Base-by-base conservation (phyloP, 78 protist genomes). In the Dictyostelium capitatum region DNA sequence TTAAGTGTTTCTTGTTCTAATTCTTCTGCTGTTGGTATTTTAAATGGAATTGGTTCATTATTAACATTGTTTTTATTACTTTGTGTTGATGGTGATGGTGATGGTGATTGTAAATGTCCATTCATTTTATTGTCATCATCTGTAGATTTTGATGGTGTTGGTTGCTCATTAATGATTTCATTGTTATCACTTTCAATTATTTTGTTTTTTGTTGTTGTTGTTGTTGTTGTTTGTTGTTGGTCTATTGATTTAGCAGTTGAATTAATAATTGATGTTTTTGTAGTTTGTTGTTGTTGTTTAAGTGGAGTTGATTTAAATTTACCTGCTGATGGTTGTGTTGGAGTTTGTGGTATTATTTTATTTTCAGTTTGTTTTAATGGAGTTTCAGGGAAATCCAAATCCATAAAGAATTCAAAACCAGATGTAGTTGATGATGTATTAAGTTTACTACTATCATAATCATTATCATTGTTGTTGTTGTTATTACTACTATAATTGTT, bases 31-130 rank as follows among this genome's bases (percentile, higher is more conserved):
- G 7, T 14, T 53, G 17, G 7, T 4, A 62, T 62, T 62, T 30
- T 25, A 25, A 62, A 62, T 23, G 70, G 70, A 25, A 62, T 62
- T 62, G 70, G 70, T 62, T 62, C 28, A 62, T 56, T 56, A 56
- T 56, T 20, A 19, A 12, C 28, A 4, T 11, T 30, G 6, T 62
- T 62, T 37, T 37, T 37, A 37, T 37, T 37, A 37, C 43, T 37
- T 3, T 37, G n/a, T n/a, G n/a, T 37, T 37, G 43, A 2, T 37
- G 43, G 1, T 37, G 43, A 37, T 2, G 43, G 2, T 37, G 43
- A 37, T 37, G 43, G 43, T 37, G 43, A 37, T 37, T 37, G 43
- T 37, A 37, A 37, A 37, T 37, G 43, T 37, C 2, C 43, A 37
- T 37, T 37, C 43, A 3, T 37, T 37, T 37, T 37, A 37, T 2